Percentiles rank a stretch among this genome's conserved stretches.
Conservation (phyloP, 371 early-diverging fungal species). For the Massospora cicadina region DNA sequence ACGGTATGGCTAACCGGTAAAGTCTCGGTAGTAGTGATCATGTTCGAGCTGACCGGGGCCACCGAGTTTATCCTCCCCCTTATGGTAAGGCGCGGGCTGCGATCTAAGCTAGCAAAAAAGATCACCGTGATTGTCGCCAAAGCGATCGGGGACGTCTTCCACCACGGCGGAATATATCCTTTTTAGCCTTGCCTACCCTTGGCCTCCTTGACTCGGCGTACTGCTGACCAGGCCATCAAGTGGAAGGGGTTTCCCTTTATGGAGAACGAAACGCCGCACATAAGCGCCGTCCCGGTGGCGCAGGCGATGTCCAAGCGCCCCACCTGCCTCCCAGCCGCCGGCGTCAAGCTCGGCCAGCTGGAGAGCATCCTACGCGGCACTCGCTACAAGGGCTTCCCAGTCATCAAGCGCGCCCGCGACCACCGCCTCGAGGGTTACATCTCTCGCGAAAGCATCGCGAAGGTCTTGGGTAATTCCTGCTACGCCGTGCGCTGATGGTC, state of each 20-base stretch:
- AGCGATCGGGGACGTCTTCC: conserved; percentile 69
- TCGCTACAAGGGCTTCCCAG: conserved; percentile 62
- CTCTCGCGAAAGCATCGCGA: conserved; percentile 48
- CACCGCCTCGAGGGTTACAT: conserved; percentile 67
- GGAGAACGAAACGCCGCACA: conserved; percentile 56
- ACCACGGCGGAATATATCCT: conserved; percentile 46
- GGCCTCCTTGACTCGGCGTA: not conserved
- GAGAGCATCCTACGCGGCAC: conserved; percentile 29
- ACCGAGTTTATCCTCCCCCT: conserved; percentile 80
- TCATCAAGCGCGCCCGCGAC: conserved; percentile 45
- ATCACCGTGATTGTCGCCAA: conserved; percentile 77
- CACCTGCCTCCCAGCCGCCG: conserved; percentile 32
- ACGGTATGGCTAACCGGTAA: not conserved
- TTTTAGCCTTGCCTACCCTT: conserved; percentile 14
- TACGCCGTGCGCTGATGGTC: not conserved
- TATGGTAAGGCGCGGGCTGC: conserved; percentile 39
- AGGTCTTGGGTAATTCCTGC: conserved; percentile 30
- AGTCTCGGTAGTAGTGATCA: conserved; percentile 80
- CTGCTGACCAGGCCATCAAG: conserved; percentile 63
- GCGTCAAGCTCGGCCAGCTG: conserved; percentile 23
- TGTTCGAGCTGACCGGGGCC: conserved; percentile 94
- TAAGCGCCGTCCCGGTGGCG: conserved; percentile 32
- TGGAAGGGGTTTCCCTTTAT: conserved; percentile 76
- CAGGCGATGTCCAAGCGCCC: conserved; percentile 41
- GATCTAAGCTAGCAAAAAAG: conserved; percentile 16